Conservation (phyloP, 192 early-diverging fungal species). For the Entomortierella parvispora region DNA sequence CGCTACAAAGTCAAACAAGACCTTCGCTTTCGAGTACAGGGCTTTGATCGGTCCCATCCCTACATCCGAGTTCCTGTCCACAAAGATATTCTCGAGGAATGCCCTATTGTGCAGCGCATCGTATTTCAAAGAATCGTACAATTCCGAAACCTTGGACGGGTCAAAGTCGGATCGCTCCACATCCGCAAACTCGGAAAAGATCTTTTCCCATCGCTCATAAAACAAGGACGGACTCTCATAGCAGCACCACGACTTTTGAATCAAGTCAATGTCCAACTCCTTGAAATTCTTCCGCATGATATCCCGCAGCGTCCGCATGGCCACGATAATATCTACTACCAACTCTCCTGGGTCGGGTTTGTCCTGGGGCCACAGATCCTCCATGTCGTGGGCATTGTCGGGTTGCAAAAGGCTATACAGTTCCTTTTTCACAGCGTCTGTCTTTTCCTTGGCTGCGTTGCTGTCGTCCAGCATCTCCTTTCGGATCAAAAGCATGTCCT, state of each 20-base stretch:
- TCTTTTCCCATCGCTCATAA: constrained; percentile 96
- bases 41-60: constrained; percentile 56
- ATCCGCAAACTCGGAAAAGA: constrained; percentile 86
- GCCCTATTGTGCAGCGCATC: constrained; percentile 94
- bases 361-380: constrained; percentile 55
- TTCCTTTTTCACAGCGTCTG: constrained; percentile 85
- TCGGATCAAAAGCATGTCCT: constrained; percentile 73
- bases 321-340: constrained; percentile 74
- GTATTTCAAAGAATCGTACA: constrained; percentile 98
- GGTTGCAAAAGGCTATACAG: constrained; percentile 61
- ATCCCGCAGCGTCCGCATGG: constrained; percentile 72
- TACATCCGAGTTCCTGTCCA: constrained; percentile 39
- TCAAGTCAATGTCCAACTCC: constrained; percentile 60
- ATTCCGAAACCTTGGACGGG: constrained; percentile 89
- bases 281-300: constrained; percentile 86
- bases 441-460: constrained; percentile 94
- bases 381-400: constrained; percentile 40
- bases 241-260: constrained; percentile 92
- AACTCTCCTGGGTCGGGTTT: constrained; percentile 55
- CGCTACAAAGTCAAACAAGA: constrained; percentile 93
- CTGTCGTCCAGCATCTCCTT: constrained; percentile 96
- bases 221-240: constrained; percentile 86
- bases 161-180: constrained; percentile 64
- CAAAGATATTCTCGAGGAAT: constrained; percentile 83
- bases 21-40: constrained; percentile 84